These are phyloP conservation scores for Lachnellula hyalina DNA, from an alignment of 2,329 filamentous ascomycete species.

Conservation along the genomic window DNA sequence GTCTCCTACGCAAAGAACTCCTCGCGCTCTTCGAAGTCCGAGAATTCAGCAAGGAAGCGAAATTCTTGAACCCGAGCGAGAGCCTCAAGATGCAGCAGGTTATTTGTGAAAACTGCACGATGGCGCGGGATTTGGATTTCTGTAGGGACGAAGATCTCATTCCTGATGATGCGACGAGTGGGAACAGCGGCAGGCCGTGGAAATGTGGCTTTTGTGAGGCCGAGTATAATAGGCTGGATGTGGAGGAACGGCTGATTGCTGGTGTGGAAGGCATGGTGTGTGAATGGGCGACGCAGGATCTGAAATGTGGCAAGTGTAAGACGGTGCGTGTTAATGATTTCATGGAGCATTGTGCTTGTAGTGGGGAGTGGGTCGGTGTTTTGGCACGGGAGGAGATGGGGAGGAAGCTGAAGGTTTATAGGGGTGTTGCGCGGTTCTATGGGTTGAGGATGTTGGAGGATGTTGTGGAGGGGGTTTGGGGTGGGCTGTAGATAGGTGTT, in stretches of 20 bases:
- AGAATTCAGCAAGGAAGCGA: constrained; percentile 85
- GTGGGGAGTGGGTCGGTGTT: constrained; percentile 74
- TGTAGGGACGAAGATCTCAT: constrained; percentile 84
- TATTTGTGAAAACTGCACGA: constrained; percentile 85
- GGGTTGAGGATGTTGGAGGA: constrained; percentile 73
- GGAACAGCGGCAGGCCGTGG: constrained; percentile 49
- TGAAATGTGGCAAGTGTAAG: constrained; percentile 68
- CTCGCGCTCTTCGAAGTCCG: constrained; percentile 87
- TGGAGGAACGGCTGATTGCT: constrained; percentile 78
- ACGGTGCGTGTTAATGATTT: constrained; percentile 85
- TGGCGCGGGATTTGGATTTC: constrained; percentile 82
- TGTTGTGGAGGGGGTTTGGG: constrained; percentile 62
- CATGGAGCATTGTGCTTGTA: constrained; percentile 93
- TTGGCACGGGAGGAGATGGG: constrained; percentile 62
- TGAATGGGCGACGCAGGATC: constrained; percentile 83
- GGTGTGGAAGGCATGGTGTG: constrained; percentile 70
- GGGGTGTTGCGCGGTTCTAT: constrained; percentile 72
- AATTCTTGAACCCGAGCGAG: constrained; percentile 79
- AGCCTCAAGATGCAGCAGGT: constrained; percentile 68
- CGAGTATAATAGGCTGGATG: constrained; percentile 69
- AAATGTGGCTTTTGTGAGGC: constrained; percentile 70
- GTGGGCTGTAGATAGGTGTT: constrained; percentile 34
- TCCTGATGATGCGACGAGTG: constrained; percentile 36
- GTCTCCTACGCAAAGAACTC: constrained; percentile 82
- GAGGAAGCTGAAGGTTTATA: constrained; percentile 63